These are phyloP conservation scores for Peronospora belbahrii DNA, from an alignment of 352 stramenopile genomes.

Conservation along the genomic window DNA sequence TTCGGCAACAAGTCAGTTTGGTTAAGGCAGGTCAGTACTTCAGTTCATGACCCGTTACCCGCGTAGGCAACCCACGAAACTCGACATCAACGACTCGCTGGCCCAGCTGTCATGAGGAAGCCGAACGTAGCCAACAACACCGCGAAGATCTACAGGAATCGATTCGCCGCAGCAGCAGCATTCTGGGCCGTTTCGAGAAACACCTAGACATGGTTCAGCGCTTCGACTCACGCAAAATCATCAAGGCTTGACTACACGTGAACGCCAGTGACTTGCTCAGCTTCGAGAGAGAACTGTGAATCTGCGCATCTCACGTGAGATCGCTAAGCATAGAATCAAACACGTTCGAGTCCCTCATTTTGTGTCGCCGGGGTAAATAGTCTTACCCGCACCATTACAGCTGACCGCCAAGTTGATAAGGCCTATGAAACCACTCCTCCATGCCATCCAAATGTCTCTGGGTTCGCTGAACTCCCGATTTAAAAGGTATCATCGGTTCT, in stretches of 20 bases:
- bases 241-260: neutral
- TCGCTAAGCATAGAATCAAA: neutral
- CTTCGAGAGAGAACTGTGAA: constrained; percentile 1
- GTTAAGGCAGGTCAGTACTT: neutral
- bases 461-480: too few species aligned
- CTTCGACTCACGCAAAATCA: neutral
- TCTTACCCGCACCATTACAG: too few species aligned
- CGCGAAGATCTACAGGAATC: neutral
- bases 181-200: neutral
- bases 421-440: neutral
- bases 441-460: too few species aligned
- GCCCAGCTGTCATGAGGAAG: neutral
- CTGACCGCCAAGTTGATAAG: neutral
- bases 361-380: too few species aligned
- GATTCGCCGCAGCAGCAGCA: neutral
- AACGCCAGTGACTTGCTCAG: constrained; percentile 1
- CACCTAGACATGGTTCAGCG: neutral
- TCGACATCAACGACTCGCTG: neutral
- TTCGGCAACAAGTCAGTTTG: constrained; percentile 1
- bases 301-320: neutral
- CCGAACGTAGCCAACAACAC: neutral
- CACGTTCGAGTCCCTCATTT: too few species aligned
- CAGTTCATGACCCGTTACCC: constrained; percentile 1
- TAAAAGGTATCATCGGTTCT: neutral
- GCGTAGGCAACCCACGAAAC: neutral